phyloP scores from a whole-genome alignment of 2,329 filamentous ascomycete genomes.

The Neofusicoccum kwambonambiense region DNA sequence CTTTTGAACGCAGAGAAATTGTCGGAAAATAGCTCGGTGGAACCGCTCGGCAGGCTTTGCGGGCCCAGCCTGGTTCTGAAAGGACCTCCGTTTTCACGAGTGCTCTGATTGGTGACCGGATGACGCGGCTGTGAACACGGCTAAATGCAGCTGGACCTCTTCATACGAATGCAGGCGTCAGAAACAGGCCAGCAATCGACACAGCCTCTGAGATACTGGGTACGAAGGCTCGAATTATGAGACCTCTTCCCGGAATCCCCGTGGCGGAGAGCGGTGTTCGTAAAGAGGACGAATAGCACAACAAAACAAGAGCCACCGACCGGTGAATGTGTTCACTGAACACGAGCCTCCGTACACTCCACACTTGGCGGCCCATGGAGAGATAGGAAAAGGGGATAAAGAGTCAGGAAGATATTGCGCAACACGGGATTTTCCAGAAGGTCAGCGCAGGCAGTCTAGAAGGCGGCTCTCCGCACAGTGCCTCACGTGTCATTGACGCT shows the following conservation, averaged over 20 bases:
- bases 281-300: background rate
- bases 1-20: background rate
- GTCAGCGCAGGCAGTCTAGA: background rate
- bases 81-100: background rate
- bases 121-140: conserved; percentile 1
- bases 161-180: background rate
- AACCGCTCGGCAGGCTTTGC: background rate
- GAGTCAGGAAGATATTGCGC: conserved; percentile 6
- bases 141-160: background rate
- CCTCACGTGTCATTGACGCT: background rate
- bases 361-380: background rate
- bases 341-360: conserved; percentile 1
- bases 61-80: background rate
- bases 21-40: background rate
- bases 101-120: background rate
- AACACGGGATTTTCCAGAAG: conserved; percentile 1
- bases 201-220: background rate
- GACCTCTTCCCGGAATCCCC: too few species aligned
- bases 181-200: background rate
- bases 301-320: background rate
- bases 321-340: background rate
- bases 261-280: background rate
- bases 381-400: background rate
- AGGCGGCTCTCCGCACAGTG: background rate
- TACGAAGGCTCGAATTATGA: too few species aligned